Base-by-base conservation (phyloP, 345 rosid genomes). In the Rhodamnia rubescens region DNA sequence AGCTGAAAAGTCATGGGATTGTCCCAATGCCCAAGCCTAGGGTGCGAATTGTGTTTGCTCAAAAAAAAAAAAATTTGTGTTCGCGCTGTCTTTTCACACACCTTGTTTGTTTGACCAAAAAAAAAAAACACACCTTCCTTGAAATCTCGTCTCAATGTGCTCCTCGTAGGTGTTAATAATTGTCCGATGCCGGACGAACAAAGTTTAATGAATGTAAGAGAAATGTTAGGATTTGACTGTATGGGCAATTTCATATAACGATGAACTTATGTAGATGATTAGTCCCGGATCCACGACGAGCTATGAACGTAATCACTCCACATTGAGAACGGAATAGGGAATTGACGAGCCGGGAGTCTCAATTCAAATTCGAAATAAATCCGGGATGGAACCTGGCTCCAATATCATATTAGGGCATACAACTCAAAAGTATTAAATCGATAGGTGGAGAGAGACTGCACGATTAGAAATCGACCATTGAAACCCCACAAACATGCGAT, bases 351-450 rank as follows among this genome's bases (percentile, higher is more conserved):
- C 16, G 18, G 53, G 53, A 52, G 53, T 52, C 53, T 11, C 51
- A 11, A 49, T 11, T 52, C 53, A 15, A 13, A 52, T 7, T 15
- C 54, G 54, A 53, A 53, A 53, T 27, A 27, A 3, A 59, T 27
- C 16, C 14, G 20, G 8, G 8, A 27, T 6, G 40, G 1, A 64
- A 29, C 32, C 16, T 15, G 5, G 0, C 32, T 10, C 36, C 18
- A 16, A 29, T 4, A 8, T 0, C 1, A 18, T 1, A 24, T 32
- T 18, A 9, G 5, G 5, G 36, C 32, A 69, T 36, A 8, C 1
- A 36, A 32, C 0, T 1, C 47, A 10, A 36, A 32, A 69, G 13
- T 36, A 4, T 69, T 36, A 32, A 36, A 36, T 6, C 7, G 7
- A 36, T 36, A 36, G 0, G 4, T 36, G 13, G 3, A 69, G 42